Evolutionary conservation across 2,329 filamentous ascomycete genomes (phyloP).

Genomic region (Xylariaceae sp.): DNA sequence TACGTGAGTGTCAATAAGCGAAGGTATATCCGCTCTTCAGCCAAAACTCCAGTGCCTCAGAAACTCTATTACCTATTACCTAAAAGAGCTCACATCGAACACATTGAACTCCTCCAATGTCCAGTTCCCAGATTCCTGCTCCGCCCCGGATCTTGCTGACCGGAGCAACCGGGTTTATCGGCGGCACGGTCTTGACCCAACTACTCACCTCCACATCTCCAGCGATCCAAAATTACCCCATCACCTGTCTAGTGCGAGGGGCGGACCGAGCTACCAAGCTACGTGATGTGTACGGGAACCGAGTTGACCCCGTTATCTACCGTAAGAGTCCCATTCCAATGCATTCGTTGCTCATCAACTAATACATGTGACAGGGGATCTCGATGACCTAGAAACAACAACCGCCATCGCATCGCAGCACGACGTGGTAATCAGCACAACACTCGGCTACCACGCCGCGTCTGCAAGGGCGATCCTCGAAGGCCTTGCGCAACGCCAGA

Average conservation of each 20-base stretch:
- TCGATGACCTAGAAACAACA: slow-evolving; percentile 22
- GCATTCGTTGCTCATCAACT: background rate
- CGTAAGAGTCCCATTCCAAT: slow-evolving; percentile 2
- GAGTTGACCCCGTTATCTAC: slow-evolving; percentile 20
- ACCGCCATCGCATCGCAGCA: slow-evolving; percentile 16
- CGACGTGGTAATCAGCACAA: slow-evolving; percentile 41
- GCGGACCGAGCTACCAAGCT: slow-evolving; percentile 18
- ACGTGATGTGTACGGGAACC: slow-evolving; percentile 16
- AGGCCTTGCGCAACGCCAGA: slow-evolving; percentile 37
- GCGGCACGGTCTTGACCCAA: slow-evolving; percentile 19
- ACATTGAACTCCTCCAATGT: too few species aligned
- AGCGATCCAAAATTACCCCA: slow-evolving; percentile 6
- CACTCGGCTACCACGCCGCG: slow-evolving; percentile 34
- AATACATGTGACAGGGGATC: slow-evolving; percentile 4
- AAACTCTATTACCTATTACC: too few species aligned
- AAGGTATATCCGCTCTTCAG: too few species aligned
- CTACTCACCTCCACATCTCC: slow-evolving; percentile 16
- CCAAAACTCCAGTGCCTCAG: too few species aligned
- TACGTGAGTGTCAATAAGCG: too few species aligned
- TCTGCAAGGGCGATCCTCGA: slow-evolving; percentile 39
- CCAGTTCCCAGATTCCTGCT: background rate
- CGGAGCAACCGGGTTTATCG: slow-evolving; percentile 25
- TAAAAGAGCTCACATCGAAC: too few species aligned
- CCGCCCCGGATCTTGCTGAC: slow-evolving; percentile 21
- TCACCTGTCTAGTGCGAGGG: slow-evolving; percentile 23